Evolutionary conservation across 768 basidiomycete species (phyloP).

Genomic region (Hirschioporus abietinus): DNA sequence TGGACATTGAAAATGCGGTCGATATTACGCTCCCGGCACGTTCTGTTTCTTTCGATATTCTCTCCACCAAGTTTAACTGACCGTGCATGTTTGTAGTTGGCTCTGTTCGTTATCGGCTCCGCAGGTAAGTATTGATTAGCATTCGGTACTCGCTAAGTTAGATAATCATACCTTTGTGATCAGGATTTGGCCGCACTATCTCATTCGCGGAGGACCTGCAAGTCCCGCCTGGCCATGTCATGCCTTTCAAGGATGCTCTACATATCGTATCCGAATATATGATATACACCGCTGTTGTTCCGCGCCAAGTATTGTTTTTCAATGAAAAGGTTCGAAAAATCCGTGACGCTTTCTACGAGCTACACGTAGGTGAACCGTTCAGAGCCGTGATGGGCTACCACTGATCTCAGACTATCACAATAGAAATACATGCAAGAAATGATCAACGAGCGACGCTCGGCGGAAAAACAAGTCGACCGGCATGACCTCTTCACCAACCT

Average conservation of each 20-base stretch:
- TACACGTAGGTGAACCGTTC: constrained; percentile 26
- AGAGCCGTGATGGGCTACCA: background rate
- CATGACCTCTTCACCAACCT: constrained; percentile 23
- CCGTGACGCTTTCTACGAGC: constrained; percentile 36
- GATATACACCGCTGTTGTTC: constrained; percentile 32
- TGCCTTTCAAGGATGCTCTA: constrained; percentile 46
- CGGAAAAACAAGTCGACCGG: constrained; percentile 15
- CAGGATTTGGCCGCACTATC: constrained; percentile 48
- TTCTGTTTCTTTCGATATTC: background rate
- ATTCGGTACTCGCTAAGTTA: background rate
- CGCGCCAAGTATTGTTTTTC: constrained; percentile 33
- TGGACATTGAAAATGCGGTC: constrained; percentile 40
- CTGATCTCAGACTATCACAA: background rate
- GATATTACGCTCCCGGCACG: constrained; percentile 52
- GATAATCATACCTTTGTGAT: background rate
- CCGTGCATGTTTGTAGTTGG: constrained; percentile 31
- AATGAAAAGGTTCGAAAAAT: constrained; percentile 28
- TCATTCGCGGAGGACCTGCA: constrained; percentile 42
- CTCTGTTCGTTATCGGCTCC: constrained; percentile 49
- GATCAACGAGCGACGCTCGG: constrained; percentile 15
- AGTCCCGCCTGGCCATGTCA: constrained; percentile 36
- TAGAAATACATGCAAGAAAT: constrained; percentile 24
- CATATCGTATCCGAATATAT: constrained; percentile 36
- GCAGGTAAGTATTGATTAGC: constrained; percentile 32
- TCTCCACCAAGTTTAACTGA: background rate